Evolutionary conservation across 768 basidiomycete genomes (phyloP).

Genomic region (Gyrodon lividus): DNA sequence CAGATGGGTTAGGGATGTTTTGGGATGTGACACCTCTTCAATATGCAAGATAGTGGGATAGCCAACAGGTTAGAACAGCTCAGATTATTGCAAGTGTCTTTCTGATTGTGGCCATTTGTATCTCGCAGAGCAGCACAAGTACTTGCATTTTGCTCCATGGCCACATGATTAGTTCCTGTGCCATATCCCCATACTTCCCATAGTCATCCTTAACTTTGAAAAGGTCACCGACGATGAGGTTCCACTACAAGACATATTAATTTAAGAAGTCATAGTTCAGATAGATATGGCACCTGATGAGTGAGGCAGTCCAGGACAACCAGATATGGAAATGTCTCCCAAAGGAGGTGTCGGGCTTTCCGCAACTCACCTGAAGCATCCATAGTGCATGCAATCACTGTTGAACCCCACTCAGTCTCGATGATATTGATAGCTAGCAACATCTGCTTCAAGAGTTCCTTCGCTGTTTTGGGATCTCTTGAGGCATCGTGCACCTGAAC

Average conservation of each 20-base stretch:
- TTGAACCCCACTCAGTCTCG: constrained; percentile 22
- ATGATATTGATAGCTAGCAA: constrained; percentile 17
- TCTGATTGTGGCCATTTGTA: too few relatives aligned
- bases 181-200: constrained; percentile 20
- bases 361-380: constrained; percentile 37
- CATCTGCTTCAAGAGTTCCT: constrained; percentile 28
- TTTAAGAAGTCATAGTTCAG: too few relatives aligned
- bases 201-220: constrained; percentile 28
- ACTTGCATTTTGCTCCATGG: constrained; percentile 34
- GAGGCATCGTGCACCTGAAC: constrained; percentile 34
- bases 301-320: constrained; percentile 36
- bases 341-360: constrained; percentile 24
- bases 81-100: constrained; percentile 23
- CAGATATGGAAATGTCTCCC: constrained; percentile 19
- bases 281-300: constrained; percentile 44
- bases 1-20: too few relatives aligned
- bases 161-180: constrained; percentile 39
- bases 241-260: constrained; percentile 30
- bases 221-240: constrained; percentile 40
- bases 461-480: constrained; percentile 31
- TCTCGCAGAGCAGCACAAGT: constrained; percentile 31
- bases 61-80: constrained; percentile 37
- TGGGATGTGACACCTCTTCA: too few relatives aligned
- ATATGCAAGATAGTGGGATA: constrained; percentile 36
- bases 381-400: constrained; percentile 26